Evolutionary conservation across 768 basidiomycete species (phyloP), one percentile per base, ranked within the genome.

Genomic region (Tremella fuciformis): DNA sequence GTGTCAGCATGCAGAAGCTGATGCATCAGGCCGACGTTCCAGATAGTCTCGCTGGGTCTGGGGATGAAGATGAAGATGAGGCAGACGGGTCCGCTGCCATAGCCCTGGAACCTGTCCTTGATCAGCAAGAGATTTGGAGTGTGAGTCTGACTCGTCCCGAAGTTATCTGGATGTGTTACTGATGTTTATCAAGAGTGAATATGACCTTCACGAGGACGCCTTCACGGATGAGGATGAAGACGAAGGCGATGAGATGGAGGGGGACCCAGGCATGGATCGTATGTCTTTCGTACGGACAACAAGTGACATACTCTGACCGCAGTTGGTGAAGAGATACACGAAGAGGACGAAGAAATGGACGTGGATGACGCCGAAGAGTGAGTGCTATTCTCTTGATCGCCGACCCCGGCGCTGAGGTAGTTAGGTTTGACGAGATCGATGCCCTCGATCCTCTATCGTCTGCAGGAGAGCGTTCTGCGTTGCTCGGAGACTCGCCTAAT

Each of bases 341-440:
- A 56, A 8, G 55, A 26, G 15, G 55, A 48, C 29, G 80, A 81
- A 65, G 57, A 22, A 18, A 50, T 83, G 80, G 78, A 81, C 83
- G 65, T 84, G 83, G 84, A 58, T 26, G 29, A 24, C 13, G 60
- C 37, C 25, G 41, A 58, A 44, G 46, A 57, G 37, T 39, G 53
- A 60, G 46, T 42, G 39, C 18, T 34, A 3, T 26, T 8, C 13
- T 37, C 2, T 48, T 34, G 37, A n/a, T 1, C 78, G 66, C 71
- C 15, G 77, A 71, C 16, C 64, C 66, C 11, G 55, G 69, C 21
- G 66, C 61, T 22, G 75, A 64, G 15, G 76, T 74, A 19, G 49
- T 48, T 57, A 66, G 66, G 1, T 64, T 59, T 49, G 61, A 65
- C 50, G 63, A 70, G 15, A 52, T 67, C 18, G 65, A 66, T 18